phyloP scores from a whole-genome alignment of 805 yeast genomes.

The Hanseniaspora osmophila region DNA sequence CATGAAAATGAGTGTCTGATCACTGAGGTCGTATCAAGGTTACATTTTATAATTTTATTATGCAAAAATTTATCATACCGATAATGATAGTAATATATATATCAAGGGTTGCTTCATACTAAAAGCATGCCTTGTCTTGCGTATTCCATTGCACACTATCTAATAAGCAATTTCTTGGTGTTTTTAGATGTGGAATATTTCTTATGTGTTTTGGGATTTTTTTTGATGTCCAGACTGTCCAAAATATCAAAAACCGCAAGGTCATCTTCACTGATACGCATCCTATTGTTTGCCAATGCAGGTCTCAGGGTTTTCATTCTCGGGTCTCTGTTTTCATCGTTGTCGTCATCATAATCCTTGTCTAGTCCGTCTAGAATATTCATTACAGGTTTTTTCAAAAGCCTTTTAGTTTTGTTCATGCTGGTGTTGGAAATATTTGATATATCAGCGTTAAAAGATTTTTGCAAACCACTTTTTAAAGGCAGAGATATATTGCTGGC shows the following conservation, averaged over 20 bases:
- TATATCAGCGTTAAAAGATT: neutral
- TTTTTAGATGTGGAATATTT: neutral
- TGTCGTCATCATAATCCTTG: conserved; percentile 7
- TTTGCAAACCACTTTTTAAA: neutral
- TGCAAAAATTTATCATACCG: no score
- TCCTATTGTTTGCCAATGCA: conserved; percentile 5
- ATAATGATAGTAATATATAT: no score
- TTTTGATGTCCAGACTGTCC: conserved; percentile 13
- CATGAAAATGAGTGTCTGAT: conserved; percentile 92
- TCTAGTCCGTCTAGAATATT: conserved; percentile 14
- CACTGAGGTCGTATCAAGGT: neutral
- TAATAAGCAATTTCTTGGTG: neutral
- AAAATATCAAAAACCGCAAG: conserved; percentile 30
- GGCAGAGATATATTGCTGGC: neutral
- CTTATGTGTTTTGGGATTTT: conserved; percentile 12
- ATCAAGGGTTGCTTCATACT: neutral
- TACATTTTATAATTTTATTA: neutral
- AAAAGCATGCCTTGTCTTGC: neutral
- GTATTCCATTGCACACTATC: neutral
- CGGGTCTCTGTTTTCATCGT: neutral
- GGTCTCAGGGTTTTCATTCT: no score
- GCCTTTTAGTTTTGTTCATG: conserved; percentile 12
- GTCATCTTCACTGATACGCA: conserved; percentile 21
- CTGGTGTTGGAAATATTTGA: neutral
- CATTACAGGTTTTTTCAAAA: conserved; percentile 19